Evolutionary conservation across 2,329 filamentous ascomycete species (phyloP).

Genomic region (Claviceps arundinis): DNA sequence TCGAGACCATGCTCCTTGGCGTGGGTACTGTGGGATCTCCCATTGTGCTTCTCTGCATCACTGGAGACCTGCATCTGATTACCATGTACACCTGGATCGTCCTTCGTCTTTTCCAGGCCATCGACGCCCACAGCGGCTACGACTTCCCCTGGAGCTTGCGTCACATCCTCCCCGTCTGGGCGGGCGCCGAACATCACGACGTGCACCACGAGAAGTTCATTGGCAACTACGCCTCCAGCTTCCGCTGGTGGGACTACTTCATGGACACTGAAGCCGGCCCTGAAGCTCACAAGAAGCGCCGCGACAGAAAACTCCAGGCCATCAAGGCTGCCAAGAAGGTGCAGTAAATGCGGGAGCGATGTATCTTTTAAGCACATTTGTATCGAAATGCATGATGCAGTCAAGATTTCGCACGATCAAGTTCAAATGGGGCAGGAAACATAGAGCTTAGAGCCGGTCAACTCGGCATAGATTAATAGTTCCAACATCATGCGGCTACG

Average conservation of each 20-base stretch:
- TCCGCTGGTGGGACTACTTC: conserved; percentile 96
- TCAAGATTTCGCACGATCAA: background rate
- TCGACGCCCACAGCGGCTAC: conserved; percentile 94
- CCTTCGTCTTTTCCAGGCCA: conserved; percentile 86
- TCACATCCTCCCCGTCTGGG: conserved; percentile 96
- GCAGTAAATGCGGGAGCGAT: conserved; percentile 34
- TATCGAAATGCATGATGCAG: background rate
- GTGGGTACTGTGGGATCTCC: conserved; percentile 74
- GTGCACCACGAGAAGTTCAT: conserved; percentile 97
- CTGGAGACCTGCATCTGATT: conserved; percentile 78
- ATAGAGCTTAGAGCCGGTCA: background rate
- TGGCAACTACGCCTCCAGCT: conserved; percentile 94
- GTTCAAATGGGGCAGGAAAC: background rate
- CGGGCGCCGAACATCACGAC: conserved; percentile 92
- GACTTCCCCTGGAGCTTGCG: conserved; percentile 97
- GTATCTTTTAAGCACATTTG: background rate
- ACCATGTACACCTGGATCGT: conserved; percentile 98
- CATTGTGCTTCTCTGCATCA: conserved; percentile 71
- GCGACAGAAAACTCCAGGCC: conserved; percentile 60
- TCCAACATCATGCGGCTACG: conserved; percentile 7
- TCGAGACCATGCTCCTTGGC: conserved; percentile 91
- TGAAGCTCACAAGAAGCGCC: conserved; percentile 71
- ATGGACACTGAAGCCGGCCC: conserved; percentile 88
- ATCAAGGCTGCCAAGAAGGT: conserved; percentile 49
- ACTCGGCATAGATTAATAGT: conserved; percentile 6